These are phyloP conservation scores for Astrothelium subdiscretum DNA, from an alignment of 495 filamentous ascomycete species.

Conservation along the genomic window DNA sequence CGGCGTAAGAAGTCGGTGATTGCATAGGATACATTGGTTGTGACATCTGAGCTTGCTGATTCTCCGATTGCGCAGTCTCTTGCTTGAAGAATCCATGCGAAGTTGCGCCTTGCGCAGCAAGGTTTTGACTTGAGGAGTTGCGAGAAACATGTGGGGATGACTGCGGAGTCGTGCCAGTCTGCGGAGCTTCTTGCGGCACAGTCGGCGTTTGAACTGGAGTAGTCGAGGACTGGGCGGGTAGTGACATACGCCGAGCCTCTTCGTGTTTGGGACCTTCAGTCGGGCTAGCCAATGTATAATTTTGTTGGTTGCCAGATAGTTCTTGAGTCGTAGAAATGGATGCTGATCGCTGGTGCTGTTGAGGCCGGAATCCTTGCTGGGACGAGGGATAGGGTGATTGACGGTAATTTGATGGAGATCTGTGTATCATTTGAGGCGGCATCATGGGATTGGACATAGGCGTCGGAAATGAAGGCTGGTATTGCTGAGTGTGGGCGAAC, in stretches of 20 bases:
- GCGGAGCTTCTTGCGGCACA: slow-evolving; percentile 12
- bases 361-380: slow-evolving; percentile 18
- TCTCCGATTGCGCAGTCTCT: neutral
- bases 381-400: slow-evolving; percentile 28
- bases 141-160: slow-evolving; percentile 7
- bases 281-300: slow-evolving; percentile 16
- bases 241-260: slow-evolving; percentile 27
- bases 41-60: neutral
- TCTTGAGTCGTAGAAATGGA: slow-evolving; percentile 30
- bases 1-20: slow-evolving; percentile 1
- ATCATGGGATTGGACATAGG: slow-evolving; percentile 18
- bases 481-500: slow-evolving; percentile 17
- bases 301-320: slow-evolving; percentile 8
- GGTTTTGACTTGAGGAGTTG: slow-evolving; percentile 5
- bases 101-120: neutral
- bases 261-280: slow-evolving; percentile 13
- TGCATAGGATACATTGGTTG: neutral
- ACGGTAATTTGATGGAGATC: slow-evolving; percentile 21
- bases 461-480: slow-evolving; percentile 3
- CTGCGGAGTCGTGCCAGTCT: slow-evolving; percentile 14
- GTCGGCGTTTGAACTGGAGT: slow-evolving; percentile 19
- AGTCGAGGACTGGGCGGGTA: slow-evolving; percentile 22
- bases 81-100: slow-evolving; percentile 7
- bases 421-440: slow-evolving; percentile 31
- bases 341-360: slow-evolving; percentile 26